Conservation (phyloP, 2,329 filamentous ascomycete species). For the Nemania sp. region DNA sequence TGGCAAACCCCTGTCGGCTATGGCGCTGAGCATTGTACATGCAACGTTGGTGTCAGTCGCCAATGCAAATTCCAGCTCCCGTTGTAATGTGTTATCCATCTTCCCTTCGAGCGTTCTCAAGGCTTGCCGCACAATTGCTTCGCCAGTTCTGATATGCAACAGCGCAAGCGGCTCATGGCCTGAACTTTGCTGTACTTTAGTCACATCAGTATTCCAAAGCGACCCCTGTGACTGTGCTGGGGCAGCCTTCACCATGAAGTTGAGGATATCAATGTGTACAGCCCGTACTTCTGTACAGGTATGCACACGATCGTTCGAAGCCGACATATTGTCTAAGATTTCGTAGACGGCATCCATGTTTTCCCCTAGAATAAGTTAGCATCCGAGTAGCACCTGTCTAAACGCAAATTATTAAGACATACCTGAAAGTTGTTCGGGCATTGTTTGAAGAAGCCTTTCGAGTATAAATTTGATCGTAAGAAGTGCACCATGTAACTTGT, state of each 20-base stretch:
- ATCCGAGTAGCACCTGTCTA: background rate
- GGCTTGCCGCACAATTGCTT: constrained; percentile 42
- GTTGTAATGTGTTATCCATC: constrained; percentile 30
- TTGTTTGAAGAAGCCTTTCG: constrained; percentile 55
- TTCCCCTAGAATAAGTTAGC: constrained; percentile 27
- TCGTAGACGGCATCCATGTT: constrained; percentile 26
- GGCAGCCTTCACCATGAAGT: constrained; percentile 27
- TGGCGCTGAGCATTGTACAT: constrained; percentile 45
- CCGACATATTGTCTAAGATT: constrained; percentile 29
- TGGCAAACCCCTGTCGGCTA: constrained; percentile 36
- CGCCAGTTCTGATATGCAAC: constrained; percentile 30
- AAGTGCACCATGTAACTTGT: constrained; percentile 62
- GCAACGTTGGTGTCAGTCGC: constrained; percentile 46
- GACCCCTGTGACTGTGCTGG: background rate
- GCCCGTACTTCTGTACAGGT: constrained; percentile 36
- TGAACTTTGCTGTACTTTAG: constrained; percentile 1
- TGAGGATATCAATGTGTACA: constrained; percentile 41
- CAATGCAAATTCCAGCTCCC: constrained; percentile 44
- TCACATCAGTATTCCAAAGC: background rate
- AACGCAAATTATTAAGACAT: constrained; percentile 30
- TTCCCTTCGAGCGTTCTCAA: constrained; percentile 17
- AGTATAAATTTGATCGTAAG: constrained; percentile 60
- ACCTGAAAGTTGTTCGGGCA: constrained; percentile 48
- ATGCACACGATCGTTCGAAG: constrained; percentile 22
- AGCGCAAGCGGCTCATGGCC: constrained; percentile 25